Percentiles rank a stretch among this genome's conserved stretches.
Conservation (phyloP, 176 grass and related monocot species). For the Miscanthus lutarioriparius region DNA sequence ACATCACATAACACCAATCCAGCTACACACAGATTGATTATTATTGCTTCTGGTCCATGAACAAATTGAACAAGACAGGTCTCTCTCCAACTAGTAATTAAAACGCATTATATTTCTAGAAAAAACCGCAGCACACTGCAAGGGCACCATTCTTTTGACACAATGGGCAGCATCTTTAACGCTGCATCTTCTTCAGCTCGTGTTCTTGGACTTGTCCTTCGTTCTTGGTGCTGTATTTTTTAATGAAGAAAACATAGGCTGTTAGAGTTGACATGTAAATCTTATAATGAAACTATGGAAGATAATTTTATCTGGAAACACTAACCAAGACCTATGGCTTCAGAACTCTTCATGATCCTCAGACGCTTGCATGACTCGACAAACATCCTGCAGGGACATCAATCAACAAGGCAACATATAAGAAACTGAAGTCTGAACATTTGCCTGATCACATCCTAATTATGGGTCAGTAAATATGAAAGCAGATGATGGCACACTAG, state of each 20-base stretch:
- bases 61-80: constrained; percentile 65
- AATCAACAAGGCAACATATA: constrained; percentile 19
- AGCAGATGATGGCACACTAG: constrained; percentile 3
- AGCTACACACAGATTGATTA: constrained; percentile 73
- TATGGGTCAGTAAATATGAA: constrained; percentile 3
- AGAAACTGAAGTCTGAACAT: constrained; percentile 22
- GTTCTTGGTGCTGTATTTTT: constrained; percentile 74
- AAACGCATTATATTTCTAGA: constrained; percentile 64
- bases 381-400: constrained; percentile 77
- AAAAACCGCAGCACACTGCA: constrained; percentile 56
- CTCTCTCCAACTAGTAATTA: constrained; percentile 61
- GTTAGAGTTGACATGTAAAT: constrained; percentile 13
- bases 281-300: constrained; percentile 31
- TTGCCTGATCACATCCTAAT: constrained; percentile 11
- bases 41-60: constrained; percentile 71
- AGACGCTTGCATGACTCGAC: constrained; percentile 96
- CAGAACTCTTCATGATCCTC: constrained; percentile 97
- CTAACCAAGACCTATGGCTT: constrained; percentile 94
- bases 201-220: constrained; percentile 91
- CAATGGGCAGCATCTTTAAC: constrained; percentile 53
- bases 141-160: constrained; percentile 60
- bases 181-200: constrained; percentile 58
- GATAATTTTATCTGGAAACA: constrained; percentile 37
- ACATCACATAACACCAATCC: constrained; percentile 74
- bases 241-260: background rate